These are phyloP conservation scores for Penicillium argentinense DNA, from an alignment of 495 filamentous ascomycete species.

Conservation along the genomic window DNA sequence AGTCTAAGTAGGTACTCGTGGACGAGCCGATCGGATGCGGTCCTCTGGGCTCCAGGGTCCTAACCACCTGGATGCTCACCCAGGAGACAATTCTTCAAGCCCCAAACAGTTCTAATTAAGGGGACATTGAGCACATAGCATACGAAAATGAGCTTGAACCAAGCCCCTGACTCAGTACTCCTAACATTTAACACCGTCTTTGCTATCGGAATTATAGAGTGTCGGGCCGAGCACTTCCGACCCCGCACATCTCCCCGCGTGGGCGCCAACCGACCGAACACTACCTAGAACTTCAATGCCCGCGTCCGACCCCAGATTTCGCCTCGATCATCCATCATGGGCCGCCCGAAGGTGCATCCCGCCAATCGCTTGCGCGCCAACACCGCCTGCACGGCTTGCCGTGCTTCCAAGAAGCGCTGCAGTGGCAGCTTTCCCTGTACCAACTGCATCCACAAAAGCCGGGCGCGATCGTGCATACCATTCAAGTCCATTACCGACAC, in stretches of 20 bases:
- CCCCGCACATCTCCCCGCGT: neutral
- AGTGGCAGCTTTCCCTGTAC: conserved; percentile 41
- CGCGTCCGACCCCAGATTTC: neutral
- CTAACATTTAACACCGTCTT: too few relatives aligned
- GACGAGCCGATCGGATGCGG: too few relatives aligned
- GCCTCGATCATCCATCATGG: conserved; percentile 26
- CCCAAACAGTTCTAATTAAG: too few relatives aligned
- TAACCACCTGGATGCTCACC: too few relatives aligned
- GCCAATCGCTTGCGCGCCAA: conserved; percentile 36
- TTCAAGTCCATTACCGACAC: conserved; percentile 22
- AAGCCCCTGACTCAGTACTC: too few relatives aligned
- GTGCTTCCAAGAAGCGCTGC: conserved; percentile 41
- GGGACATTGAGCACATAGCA: too few relatives aligned
- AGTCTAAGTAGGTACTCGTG: too few relatives aligned
- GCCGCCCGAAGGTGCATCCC: conserved; percentile 38
- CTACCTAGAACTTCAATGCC: neutral
- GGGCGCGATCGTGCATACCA: conserved; percentile 32
- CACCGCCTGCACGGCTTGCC: conserved; percentile 38
- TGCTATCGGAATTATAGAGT: too few relatives aligned
- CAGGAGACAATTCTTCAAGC: too few relatives aligned
- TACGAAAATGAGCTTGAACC: too few relatives aligned
- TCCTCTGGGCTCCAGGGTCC: too few relatives aligned
- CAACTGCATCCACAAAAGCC: conserved; percentile 35
- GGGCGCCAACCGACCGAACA: neutral
- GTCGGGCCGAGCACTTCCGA: neutral